Evolutionary conservation across 2,329 filamentous ascomycete genomes (phyloP).

Genomic region (Cladosporium sp.): DNA sequence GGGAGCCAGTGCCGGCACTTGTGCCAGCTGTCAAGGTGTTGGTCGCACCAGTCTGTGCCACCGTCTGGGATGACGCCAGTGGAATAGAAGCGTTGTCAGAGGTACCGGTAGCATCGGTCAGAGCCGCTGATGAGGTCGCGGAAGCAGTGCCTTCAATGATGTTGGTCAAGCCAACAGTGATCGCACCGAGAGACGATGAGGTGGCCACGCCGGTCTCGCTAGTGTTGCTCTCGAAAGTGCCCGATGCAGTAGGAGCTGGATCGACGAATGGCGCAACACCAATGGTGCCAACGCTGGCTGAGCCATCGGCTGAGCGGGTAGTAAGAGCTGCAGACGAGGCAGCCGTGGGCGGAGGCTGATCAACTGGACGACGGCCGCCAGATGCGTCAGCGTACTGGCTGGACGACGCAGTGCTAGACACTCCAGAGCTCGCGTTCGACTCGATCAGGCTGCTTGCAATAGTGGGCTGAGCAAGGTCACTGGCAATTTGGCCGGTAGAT

Average conservation of each 20-base stretch:
- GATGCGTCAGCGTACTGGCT: conserved; percentile 12
- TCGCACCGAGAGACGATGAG: conserved; percentile 19
- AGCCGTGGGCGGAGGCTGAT: background rate
- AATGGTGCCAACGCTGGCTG: conserved; percentile 17
- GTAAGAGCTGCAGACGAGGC: conserved; percentile 1
- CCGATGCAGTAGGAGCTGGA: background rate
- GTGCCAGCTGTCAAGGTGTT: background rate
- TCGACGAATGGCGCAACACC: conserved; percentile 21
- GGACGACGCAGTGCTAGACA: background rate
- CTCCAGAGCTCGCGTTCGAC: background rate
- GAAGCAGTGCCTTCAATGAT: conserved; percentile 21
- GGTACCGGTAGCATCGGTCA: background rate
- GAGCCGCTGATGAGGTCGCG: conserved; percentile 9
- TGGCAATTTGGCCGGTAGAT: background rate
- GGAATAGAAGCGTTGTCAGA: background rate
- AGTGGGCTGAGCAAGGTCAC: background rate
- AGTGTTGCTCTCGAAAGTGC: conserved; percentile 1
- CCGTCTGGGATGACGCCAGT: background rate
- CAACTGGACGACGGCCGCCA: conserved; percentile 7
- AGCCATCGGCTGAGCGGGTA: background rate
- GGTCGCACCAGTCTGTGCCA: background rate
- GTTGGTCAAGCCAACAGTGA: conserved; percentile 32
- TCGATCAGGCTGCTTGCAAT: background rate
- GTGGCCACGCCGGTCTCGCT: conserved; percentile 7
- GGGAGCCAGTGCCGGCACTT: background rate